Conservation (phyloP, 306 rosid genomes). For the Cicer cuneatum region DNA sequence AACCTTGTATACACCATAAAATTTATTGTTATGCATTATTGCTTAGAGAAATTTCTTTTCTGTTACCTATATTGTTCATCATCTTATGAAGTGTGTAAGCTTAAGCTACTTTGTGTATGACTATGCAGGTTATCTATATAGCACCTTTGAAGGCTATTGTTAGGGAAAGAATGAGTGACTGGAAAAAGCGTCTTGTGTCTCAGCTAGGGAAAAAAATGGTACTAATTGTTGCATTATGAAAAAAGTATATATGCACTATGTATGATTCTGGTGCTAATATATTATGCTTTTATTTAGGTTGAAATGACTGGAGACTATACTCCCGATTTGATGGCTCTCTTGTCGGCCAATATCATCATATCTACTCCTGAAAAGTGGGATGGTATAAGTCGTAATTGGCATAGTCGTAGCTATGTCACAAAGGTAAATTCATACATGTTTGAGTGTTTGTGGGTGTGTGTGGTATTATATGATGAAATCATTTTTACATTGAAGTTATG, state of each 20-base stretch:
- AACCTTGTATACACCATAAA: conserved; percentile 5
- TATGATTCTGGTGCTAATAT: conserved; percentile 38
- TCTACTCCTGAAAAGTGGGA: conserved; percentile 99
- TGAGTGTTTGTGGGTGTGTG: conserved; percentile 9
- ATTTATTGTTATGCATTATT: conserved; percentile 4
- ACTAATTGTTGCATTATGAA: conserved; percentile 16
- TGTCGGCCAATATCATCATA: conserved; percentile 93
- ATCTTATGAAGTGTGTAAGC: conserved; percentile 33
- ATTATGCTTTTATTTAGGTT: conserved; percentile 62
- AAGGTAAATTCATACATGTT: conserved; percentile 60
- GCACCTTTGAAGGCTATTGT: conserved; percentile 99
- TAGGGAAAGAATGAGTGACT: conserved; percentile 96
- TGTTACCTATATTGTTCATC: conserved; percentile 25
- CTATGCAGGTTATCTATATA: conserved; percentile 85
- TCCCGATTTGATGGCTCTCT: conserved; percentile 89
- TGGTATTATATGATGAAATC: conserved; percentile 17
- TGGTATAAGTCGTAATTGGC: conserved; percentile 99
- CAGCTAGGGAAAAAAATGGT: conserved; percentile 91
- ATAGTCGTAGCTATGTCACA: conserved; percentile 88
- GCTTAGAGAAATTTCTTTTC: conserved; percentile 13
- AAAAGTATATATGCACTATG: conserved; percentile 20
- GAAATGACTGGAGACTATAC: conserved; percentile 99
- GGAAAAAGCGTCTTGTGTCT: conserved; percentile 82
- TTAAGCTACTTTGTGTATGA: conserved; percentile 19
- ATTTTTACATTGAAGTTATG: conserved; percentile 28